phyloP scores from a whole-genome alignment of 805 yeast genomes.

The Candida sithepensis region DNA sequence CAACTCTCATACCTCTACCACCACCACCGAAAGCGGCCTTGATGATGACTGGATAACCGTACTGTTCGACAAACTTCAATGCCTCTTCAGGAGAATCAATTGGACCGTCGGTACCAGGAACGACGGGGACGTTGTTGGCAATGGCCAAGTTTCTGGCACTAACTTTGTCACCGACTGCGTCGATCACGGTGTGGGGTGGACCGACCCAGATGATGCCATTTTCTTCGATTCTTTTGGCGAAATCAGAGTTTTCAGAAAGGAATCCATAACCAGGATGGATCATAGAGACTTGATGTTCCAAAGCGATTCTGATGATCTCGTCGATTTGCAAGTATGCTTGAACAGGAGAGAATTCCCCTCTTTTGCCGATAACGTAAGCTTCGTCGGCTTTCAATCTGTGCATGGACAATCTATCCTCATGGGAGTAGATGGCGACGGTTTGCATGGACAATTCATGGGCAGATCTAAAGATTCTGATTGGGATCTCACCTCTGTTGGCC shows the following conservation, averaged over 20 bases:
- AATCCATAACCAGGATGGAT: slow-evolving; percentile 87
- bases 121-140: slow-evolving; percentile 81
- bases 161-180: slow-evolving; percentile 95
- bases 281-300: slow-evolving; percentile 73
- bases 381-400: slow-evolving; percentile 94
- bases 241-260: slow-evolving; percentile 55
- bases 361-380: slow-evolving; percentile 85
- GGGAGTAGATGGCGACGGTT: slow-evolving; percentile 95
- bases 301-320: slow-evolving; percentile 86
- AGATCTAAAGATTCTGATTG: slow-evolving; percentile 87
- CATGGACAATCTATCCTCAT: slow-evolving; percentile 92
- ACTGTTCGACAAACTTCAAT: slow-evolving; percentile 65
- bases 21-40: slow-evolving; percentile 99
- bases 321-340: slow-evolving; percentile 95
- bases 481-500: slow-evolving; percentile 84
- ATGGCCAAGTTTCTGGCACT: slow-evolving; percentile 87
- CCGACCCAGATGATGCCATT: slow-evolving; percentile 96
- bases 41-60: slow-evolving; percentile 95
- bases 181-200: slow-evolving; percentile 83
- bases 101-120: slow-evolving; percentile 98
- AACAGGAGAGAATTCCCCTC: slow-evolving; percentile 90
- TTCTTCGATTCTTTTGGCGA: slow-evolving; percentile 87
- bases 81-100: slow-evolving; percentile 81
- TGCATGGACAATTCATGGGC: slow-evolving; percentile 98
- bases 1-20: slow-evolving; percentile 99